These are phyloP conservation scores for Prunus davidiana DNA, from an alignment of 306 rosid genomes.

Conservation along the genomic window DNA sequence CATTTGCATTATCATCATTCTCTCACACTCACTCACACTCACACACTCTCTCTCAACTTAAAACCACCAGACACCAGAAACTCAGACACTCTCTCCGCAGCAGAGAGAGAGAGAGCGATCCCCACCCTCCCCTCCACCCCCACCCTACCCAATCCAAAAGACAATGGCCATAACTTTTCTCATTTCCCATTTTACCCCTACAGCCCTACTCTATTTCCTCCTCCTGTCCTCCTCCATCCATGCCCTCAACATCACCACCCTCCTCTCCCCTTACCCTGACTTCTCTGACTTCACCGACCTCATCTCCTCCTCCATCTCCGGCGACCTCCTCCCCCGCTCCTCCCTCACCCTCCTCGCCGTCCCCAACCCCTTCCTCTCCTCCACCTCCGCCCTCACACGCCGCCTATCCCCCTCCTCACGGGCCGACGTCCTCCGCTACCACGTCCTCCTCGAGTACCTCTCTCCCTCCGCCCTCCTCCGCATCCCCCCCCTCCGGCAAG, in stretches of 20 bases:
- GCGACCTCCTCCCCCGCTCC: conserved; percentile 64
- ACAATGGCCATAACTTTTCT: conserved; percentile 31
- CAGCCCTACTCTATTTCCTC: conserved; percentile 17
- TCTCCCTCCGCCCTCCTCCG: conserved; percentile 65
- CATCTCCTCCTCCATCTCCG: conserved; percentile 46
- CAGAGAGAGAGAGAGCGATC: not conserved
- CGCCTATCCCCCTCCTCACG: conserved; percentile 57
- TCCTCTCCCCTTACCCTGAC: conserved; percentile 74
- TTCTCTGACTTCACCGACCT: conserved; percentile 69
- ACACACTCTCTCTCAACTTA: not conserved
- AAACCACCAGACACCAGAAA: not conserved
- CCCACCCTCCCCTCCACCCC: not conserved
- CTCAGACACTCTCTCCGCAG: conserved; percentile 5
- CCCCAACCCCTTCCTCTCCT: conserved; percentile 60
- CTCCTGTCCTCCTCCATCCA: conserved; percentile 31
- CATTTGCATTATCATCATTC: conserved; percentile 6
- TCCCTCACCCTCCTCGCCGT: conserved; percentile 89
- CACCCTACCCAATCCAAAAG: not conserved
- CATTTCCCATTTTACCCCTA: conserved; percentile 61
- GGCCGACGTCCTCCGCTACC: conserved; percentile 89
- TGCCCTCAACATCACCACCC: conserved; percentile 64
- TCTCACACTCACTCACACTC: not conserved
- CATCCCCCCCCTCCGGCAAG: conserved; percentile 71
- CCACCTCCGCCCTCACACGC: conserved; percentile 50
- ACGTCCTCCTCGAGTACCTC: conserved; percentile 81